Evolutionary conservation across 2,329 filamentous ascomycete genomes (phyloP).

Genomic region (Exophiala viscosa): DNA sequence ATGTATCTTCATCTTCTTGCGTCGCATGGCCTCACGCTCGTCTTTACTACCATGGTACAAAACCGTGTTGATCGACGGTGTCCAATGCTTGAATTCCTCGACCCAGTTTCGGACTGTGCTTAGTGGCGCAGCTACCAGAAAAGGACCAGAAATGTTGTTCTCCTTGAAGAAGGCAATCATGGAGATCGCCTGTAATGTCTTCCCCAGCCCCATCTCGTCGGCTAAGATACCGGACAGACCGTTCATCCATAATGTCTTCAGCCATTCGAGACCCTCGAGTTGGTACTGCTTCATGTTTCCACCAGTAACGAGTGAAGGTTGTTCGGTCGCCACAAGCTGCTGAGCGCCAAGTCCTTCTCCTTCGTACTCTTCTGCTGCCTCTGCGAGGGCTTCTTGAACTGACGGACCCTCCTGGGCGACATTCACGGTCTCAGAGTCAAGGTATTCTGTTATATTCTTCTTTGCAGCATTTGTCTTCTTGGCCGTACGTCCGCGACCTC

Average conservation of each 20-base stretch:
- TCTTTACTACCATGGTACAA: conserved; percentile 84
- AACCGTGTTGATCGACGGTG: conserved; percentile 79
- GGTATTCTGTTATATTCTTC: conserved; percentile 53
- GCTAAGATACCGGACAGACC: conserved; percentile 88
- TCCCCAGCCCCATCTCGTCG: conserved; percentile 91
- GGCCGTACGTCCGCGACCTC: conserved; percentile 18
- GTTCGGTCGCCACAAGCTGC: conserved; percentile 73
- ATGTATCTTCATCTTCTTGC: conserved; percentile 62
- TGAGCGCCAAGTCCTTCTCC: conserved; percentile 61
- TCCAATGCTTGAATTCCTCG: conserved; percentile 88
- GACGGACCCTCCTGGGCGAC: conserved; percentile 51
- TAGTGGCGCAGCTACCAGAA: conserved; percentile 82
- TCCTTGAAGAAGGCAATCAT: conserved; percentile 84
- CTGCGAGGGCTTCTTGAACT: conserved; percentile 56
- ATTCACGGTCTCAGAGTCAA: conserved; percentile 57
- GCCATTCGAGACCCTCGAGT: conserved; percentile 90
- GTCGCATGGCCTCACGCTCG: conserved; percentile 72
- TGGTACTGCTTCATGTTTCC: conserved; percentile 94
- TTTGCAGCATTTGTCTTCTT: conserved; percentile 28
- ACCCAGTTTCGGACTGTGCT: conserved; percentile 96
- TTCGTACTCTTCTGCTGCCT: conserved; percentile 56
- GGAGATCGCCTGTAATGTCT: conserved; percentile 87
- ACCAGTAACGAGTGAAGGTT: conserved; percentile 78
- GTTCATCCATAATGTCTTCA: conserved; percentile 77
- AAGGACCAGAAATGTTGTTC: conserved; percentile 81